phyloP scores from a whole-genome alignment of 2,329 filamentous ascomycete species.

The Cladophialophora bantiana region DNA sequence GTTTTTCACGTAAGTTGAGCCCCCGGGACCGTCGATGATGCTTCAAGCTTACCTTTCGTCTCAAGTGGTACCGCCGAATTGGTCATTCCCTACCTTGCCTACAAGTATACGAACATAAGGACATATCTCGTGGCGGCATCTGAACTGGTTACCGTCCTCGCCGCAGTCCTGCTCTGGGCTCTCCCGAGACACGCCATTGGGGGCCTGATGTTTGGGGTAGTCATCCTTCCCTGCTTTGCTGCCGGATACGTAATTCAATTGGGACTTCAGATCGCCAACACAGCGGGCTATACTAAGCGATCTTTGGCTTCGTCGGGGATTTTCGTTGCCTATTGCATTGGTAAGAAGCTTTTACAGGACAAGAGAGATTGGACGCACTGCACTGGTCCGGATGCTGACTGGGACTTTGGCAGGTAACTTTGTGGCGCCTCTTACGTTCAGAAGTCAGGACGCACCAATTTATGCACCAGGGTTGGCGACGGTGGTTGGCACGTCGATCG shows the following conservation, averaged over 20 bases:
- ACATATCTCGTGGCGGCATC: slow-evolving; percentile 52
- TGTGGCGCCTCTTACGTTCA: slow-evolving; percentile 12
- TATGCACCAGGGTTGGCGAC: slow-evolving; percentile 45
- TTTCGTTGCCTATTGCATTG: slow-evolving; percentile 39
- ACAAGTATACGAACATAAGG: slow-evolving; percentile 46
- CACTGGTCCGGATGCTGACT: background rate
- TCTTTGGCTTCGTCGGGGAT: slow-evolving; percentile 35
- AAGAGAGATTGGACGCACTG: background rate
- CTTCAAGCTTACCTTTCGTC: slow-evolving; percentile 32
- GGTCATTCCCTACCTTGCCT: slow-evolving; percentile 51
- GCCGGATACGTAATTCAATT: slow-evolving; percentile 61
- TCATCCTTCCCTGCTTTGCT: slow-evolving; percentile 56
- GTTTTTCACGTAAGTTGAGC: slow-evolving; percentile 60
- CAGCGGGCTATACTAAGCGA: slow-evolving; percentile 41
- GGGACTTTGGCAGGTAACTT: slow-evolving; percentile 19
- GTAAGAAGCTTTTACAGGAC: slow-evolving; percentile 33
- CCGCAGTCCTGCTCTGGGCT: slow-evolving; percentile 53
- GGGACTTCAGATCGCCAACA: slow-evolving; percentile 53
- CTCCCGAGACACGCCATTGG: slow-evolving; percentile 53
- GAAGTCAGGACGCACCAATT: slow-evolving; percentile 44
- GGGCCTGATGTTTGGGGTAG: slow-evolving; percentile 57
- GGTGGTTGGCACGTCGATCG: slow-evolving; percentile 32
- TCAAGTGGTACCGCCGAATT: slow-evolving; percentile 50
- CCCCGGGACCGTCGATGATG: slow-evolving; percentile 54
- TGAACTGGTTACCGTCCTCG: slow-evolving; percentile 53